Base-by-base conservation (phyloP, 441 rosid species). In the Croton setiger region DNA sequence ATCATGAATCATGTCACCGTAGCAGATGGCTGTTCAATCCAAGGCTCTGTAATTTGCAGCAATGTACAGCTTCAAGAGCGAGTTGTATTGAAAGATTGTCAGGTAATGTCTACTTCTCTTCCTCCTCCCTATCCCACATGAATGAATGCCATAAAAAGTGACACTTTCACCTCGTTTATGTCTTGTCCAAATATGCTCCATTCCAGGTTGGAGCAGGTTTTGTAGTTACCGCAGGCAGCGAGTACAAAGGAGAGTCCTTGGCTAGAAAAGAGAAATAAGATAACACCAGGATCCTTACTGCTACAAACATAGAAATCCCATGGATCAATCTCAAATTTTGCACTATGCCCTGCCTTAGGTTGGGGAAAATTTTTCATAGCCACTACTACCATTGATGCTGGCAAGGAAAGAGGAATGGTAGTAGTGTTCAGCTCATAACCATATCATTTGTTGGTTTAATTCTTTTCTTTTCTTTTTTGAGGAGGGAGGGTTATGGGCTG, bases 21-120 rank as follows among this genome's bases (percentile, higher is more conserved):
- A 66, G 97, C 89, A 72, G 98, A 92, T 77, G 97, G 97, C 55
- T 94, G 98, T 76, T 88, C 96, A 14, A 82, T 94, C 75, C 96
- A 92, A 78, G 92, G 92, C 61, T 92, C 99, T 47, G 91, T 94
- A 68, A 63, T 94, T 66, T 94, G 97, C 85, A 88, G 97, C 80
- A 94, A 87, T 33, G 96, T 82, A 31, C 98, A 92, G 77, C 89
- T 94, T 74, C 98, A 87, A 81, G 98, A 94, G 71, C 97, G 94
- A 59, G 94, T 77, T 27, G 70, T 76, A 44, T 68, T 94, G 75
- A 94, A 78, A 86, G 97, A 94, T 63, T 94, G 99, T 69, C 99
- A 90, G 83, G 97, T 92, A 80, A 75, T 27, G 67, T 76, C 43
- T 72, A 67, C 68, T 43, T 36, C 0, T 20, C 20, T 0, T 6